Percentiles rank a stretch among this genome's conserved stretches.
Evolutionary conservation across 192 early-diverging fungal genomes (phyloP).

Genomic region (Backusella luteola): DNA sequence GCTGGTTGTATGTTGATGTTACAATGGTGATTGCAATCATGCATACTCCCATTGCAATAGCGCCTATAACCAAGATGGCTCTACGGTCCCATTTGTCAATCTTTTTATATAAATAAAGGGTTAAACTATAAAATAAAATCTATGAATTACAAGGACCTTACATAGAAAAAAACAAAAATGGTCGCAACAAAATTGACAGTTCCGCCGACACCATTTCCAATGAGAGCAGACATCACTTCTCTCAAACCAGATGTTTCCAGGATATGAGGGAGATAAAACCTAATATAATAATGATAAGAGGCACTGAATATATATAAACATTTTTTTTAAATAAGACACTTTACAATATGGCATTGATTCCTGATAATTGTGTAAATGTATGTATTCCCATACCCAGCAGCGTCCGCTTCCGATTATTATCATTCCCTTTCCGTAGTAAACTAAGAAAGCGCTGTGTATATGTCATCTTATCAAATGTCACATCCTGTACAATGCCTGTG

Average conservation of each 20-base stretch:
- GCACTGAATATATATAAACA: background rate
- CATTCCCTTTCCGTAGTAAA: constrained; percentile 41
- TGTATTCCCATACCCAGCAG: constrained; percentile 59
- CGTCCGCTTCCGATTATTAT: constrained; percentile 52
- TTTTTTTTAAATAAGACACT: background rate
- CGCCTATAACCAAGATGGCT: constrained; percentile 63
- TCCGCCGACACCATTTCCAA: constrained; percentile 32
- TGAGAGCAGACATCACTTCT: background rate
- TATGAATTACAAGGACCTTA: background rate
- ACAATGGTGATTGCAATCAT: constrained; percentile 24
- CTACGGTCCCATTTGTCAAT: constrained; percentile 73
- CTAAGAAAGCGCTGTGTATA: constrained; percentile 49
- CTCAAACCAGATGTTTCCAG: constrained; percentile 23
- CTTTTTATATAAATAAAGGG: constrained; percentile 18
- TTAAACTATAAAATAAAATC: background rate
- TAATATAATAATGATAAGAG: background rate
- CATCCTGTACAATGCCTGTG: constrained; percentile 66
- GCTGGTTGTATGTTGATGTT: constrained; percentile 3
- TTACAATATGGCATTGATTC: constrained; percentile 81
- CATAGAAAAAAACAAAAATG: constrained; percentile 41
- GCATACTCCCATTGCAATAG: constrained; percentile 31
- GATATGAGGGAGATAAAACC: constrained; percentile 32
- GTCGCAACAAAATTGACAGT: constrained; percentile 26
- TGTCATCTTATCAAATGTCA: constrained; percentile 30
- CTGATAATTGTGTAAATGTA: constrained; percentile 67